Base-by-base conservation (phyloP, 768 basidiomycete species). In the Pisolithus tinctorius region DNA sequence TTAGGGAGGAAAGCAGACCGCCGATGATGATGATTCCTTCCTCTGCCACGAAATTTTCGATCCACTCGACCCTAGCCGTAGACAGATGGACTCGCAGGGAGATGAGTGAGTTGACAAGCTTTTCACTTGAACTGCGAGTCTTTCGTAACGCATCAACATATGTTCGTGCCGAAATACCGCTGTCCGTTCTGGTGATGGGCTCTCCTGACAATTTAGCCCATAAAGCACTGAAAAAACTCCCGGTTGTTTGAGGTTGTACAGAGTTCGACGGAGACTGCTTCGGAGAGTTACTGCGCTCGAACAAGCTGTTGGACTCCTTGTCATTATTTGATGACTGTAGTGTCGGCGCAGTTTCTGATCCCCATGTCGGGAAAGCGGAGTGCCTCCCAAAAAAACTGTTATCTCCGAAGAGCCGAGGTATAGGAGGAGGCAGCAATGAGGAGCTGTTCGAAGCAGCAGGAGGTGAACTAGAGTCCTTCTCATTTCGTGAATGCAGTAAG, bases 11-110 rank as follows among this genome's bases (percentile, higher is more conserved):
- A 20, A 94, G 69, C 9, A 88, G 57, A 13, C 63, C 66, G 13
- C 79, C 79, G 10, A 97, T 67, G 2, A 70, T 75, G 47, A 81
- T 79, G 50, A 93, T 67, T 0, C 93, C 93, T 31, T 78, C 74
- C 55, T 82, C 80, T 0, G 65, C 60, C 1, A 74, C 71, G 61
- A 96, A 95, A 34, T 83, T 81, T 57, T 84, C 75, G 46, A 93
- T 82, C 81, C 91, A 94, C 3, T 74, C 68, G 11, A 93, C 53
- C 52, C 82, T 83, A 0, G 86, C 88, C 0, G 92, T 93, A 2
- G 92, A 89, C 1, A 96, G 71, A 60, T 91, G 87, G 0, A 93
- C 87, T 3, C 93, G 82, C 16, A 97, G 73, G 1, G 85, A 82
- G 40, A 92, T 86, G 2, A 96, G 71, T 59, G 88, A 82, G 61